Base-by-base conservation (phyloP, 768 basidiomycete species). In the Macrolepiota albuminosa region DNA sequence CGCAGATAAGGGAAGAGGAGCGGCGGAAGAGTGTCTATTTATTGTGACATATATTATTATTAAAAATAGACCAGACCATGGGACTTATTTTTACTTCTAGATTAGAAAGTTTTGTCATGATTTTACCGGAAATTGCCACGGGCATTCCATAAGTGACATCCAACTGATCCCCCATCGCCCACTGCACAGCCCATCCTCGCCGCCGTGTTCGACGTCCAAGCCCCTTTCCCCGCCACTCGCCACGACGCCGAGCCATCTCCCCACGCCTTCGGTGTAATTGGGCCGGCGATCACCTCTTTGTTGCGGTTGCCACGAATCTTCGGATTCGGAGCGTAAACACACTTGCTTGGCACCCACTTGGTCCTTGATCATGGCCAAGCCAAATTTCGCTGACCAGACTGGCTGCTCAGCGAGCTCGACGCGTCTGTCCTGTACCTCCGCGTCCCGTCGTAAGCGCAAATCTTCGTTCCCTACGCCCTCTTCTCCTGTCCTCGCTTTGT, bases 1-100 rank as follows among this genome's bases (percentile, higher is more conserved):
- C 77, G 26, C 72, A 71, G 37, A 66, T 68, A 57, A 78, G 84
- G 48, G 76, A 82, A 62, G 85, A 87, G 67, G 86, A 88, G 58
- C 73, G 75, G 69, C 77, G 81, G 54, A 76, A 76, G 70, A 71
- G 72, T 62, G 68, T 74, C 62, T 64, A 61, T 64, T 62, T 64
- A 58, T 42, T 68, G 48, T 62, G 64, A 58, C 43, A 42, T 61
- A 16, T 49, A 53, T 39, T 37, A 39, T 37, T 24, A 37, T 52
- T 50, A 13, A n/a, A n/a, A 40, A 40, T 40, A 40, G 39, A 40
- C 6, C 9, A 6, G 40, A 42, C 39, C 39, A 42, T 21, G 18
- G 42, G 26, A 59, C 56, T 53, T 63, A 59, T 59, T 63, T 57
- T 60, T 31, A 13, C 0, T 36, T n/a, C 61, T 62, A 62, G 55